Evolutionary conservation across 108 stramenopile genomes (phyloP), one percentile per base, ranked within the genome.

Genomic region (Epithemia pelagica): DNA sequence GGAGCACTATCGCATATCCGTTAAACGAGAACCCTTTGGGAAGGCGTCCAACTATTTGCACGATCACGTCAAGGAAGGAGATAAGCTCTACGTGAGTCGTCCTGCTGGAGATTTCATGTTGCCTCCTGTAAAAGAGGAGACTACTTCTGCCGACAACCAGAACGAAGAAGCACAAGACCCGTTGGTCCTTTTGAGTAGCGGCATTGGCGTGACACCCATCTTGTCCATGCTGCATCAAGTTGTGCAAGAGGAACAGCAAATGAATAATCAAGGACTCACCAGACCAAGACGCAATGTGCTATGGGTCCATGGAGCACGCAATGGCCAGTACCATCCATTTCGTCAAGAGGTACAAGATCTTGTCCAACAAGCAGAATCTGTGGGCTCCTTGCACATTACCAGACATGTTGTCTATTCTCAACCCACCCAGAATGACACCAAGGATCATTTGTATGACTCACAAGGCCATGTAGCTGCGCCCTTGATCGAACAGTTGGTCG

Each of bases 161-260:
- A 58, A 7, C 21, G 22, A 52, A 31, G 29, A 32, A 25, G 30
- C n/a, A 10, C 37, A 7, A 23, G 10, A 5, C 10, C 15, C 15
- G 15, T n/a, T 72, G 32, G 30, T 74, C n/a, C 32, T 76, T 1
- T 25, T 76, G 46, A 76, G 75, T 54, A n/a, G 19, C 33, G 75
- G 75, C 46, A 64, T 76, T 64, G 75, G 75, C 18, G 61, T 76
- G 20, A 76, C 75, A 27, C 75, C 75, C 25, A 37, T 76, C 5
- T 31, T 76, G 2, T 68, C 66, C 46, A 76, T 76, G 75, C 66
- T 76, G 1, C 66, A 76, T 28, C n/a, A 46, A 25, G 25, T 54
- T 8, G 72, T 54, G 0, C 24, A 25, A 37, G 24, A 32, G 26
- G 25, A 33, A 28, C 26, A 68, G 23, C 8, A 59, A 46, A 15